A percentile compares a stretch with the other conserved stretches of the same genome.
phyloP scores from a whole-genome alignment of 306 rosid species.

The Hylodesmum podocarpum region DNA sequence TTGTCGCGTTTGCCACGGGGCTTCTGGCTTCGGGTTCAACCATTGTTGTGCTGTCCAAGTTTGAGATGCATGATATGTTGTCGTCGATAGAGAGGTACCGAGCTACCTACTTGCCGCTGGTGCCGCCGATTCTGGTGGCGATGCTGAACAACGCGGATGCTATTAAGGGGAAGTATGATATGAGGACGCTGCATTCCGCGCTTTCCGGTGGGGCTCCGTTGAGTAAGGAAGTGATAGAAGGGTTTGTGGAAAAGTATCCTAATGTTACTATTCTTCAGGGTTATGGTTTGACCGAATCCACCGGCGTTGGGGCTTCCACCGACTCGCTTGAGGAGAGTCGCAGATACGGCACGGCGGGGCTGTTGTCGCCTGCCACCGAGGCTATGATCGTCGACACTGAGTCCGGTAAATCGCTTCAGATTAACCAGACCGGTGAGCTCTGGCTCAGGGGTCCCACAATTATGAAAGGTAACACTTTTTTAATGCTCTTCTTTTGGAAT shows the following conservation, averaged over 20 bases:
- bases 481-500: neutral
- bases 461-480: constrained; percentile 61
- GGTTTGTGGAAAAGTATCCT: constrained; percentile 67
- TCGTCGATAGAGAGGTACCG: constrained; percentile 50
- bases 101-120: constrained; percentile 70
- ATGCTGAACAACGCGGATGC: constrained; percentile 61
- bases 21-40: constrained; percentile 68
- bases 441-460: constrained; percentile 85
- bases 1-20: constrained; percentile 64
- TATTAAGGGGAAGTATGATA: constrained; percentile 61
- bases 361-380: constrained; percentile 59
- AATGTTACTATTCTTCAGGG: constrained; percentile 70
- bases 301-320: constrained; percentile 81
- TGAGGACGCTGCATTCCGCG: constrained; percentile 57
- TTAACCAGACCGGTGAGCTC: constrained; percentile 77
- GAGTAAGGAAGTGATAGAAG: constrained; percentile 83
- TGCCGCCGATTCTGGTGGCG: constrained; percentile 85
- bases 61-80: constrained; percentile 81
- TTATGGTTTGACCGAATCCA: constrained; percentile 82
- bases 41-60: constrained; percentile 67
- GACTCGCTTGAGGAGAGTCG: constrained; percentile 88
- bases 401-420: constrained; percentile 42
- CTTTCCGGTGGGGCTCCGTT: constrained; percentile 89
- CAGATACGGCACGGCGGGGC: constrained; percentile 85
- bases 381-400: constrained; percentile 73